These are phyloP conservation scores for Colletotrichum plurivorum DNA, from an alignment of 2,329 filamentous ascomycete genomes.

Conservation along the genomic window DNA sequence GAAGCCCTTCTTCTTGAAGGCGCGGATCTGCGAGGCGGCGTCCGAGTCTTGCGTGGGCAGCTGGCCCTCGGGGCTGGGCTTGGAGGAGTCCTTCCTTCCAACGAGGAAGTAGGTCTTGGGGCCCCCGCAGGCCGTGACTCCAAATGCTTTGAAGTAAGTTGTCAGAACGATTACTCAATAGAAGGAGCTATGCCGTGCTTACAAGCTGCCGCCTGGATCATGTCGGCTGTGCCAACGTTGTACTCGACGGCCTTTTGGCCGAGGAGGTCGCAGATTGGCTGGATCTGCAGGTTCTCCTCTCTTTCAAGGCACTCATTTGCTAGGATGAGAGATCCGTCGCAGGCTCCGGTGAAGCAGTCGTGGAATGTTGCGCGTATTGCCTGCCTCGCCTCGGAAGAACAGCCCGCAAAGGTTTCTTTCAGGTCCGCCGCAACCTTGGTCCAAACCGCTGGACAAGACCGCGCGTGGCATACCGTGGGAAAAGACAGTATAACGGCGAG, in stretches of 20 bases:
- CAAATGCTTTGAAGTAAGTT: slow-evolving; percentile 23
- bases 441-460: slow-evolving; percentile 15
- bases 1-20: slow-evolving; percentile 30
- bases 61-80: slow-evolving; percentile 5
- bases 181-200: too few species aligned
- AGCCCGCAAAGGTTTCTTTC: slow-evolving; percentile 10
- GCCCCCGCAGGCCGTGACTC: slow-evolving; percentile 24
- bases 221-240: slow-evolving; percentile 26
- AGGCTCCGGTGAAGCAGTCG: slow-evolving; percentile 24
- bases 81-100: slow-evolving; percentile 4
- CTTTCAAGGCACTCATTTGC: slow-evolving; percentile 29
- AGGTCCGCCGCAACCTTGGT: slow-evolving; percentile 25
- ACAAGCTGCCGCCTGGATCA: slow-evolving; percentile 32
- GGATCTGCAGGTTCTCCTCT: slow-evolving; percentile 25
- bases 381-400: slow-evolving; percentile 12
- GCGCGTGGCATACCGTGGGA: neutral
- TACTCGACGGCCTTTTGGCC: slow-evolving; percentile 24
- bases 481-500: neutral
- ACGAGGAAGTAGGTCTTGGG: slow-evolving; percentile 12
- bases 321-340: slow-evolving; percentile 27
- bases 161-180: too few species aligned
- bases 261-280: slow-evolving; percentile 24
- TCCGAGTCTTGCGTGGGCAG: slow-evolving; percentile 26
- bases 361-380: slow-evolving; percentile 28
- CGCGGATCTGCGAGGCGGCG: slow-evolving; percentile 20